These are phyloP conservation scores for Linaria vulgaris DNA, from an alignment of 257 asterid species.

Conservation along the genomic window DNA sequence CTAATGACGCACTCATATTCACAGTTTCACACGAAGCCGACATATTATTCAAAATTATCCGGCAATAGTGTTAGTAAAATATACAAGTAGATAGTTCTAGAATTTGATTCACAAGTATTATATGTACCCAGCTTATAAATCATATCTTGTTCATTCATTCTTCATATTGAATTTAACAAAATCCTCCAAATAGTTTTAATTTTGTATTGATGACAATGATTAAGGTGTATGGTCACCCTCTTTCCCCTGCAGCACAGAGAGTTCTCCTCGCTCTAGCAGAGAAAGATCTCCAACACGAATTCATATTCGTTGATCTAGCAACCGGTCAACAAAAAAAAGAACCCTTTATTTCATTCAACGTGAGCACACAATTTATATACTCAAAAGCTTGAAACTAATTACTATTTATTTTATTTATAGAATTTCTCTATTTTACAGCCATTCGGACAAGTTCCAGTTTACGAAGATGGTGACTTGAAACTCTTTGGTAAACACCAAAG, in stretches of 20 bases:
- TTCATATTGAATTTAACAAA: too few species aligned
- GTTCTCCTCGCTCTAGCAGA: constrained; percentile 40
- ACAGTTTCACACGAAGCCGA: too few species aligned
- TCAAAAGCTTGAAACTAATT: not conserved
- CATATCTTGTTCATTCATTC: too few species aligned
- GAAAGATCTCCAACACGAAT: constrained; percentile 36
- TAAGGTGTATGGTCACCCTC: constrained; percentile 40
- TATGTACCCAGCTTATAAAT: too few species aligned
- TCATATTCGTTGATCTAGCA: constrained; percentile 26
- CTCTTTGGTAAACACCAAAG: constrained; percentile 42
- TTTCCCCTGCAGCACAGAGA: constrained; percentile 38
- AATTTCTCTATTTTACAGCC: constrained; percentile 34
- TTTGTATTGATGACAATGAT: constrained; percentile 38
- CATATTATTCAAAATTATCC: too few species aligned
- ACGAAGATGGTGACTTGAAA: constrained; percentile 46
- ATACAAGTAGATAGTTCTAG: too few species aligned
- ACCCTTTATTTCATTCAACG: constrained; percentile 39
- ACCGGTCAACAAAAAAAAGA: constrained; percentile 45
- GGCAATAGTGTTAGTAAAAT: too few species aligned
- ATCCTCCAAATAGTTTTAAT: too few species aligned
- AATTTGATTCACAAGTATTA: too few species aligned
- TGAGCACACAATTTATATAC: not conserved
- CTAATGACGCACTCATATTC: too few species aligned
- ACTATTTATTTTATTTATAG: too few species aligned
- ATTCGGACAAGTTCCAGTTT: constrained; percentile 52